Evolutionary conservation across 768 basidiomycete species (phyloP).

Genomic region (Boletus sp.): DNA sequence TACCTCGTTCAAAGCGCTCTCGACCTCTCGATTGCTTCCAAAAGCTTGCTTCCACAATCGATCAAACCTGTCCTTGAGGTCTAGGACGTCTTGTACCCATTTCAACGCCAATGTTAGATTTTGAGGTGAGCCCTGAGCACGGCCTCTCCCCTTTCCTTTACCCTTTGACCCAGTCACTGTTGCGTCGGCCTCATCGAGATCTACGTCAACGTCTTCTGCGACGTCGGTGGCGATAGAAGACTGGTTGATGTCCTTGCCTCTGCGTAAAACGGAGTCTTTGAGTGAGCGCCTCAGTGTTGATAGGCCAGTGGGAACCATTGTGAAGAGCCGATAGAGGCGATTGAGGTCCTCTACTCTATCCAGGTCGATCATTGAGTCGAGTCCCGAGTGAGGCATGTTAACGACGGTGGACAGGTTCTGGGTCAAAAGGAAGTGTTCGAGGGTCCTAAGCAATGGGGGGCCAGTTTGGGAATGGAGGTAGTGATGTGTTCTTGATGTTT

Average conservation of each 20-base stretch:
- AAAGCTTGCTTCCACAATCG: slow-evolving; percentile 68
- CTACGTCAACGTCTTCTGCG: slow-evolving; percentile 33
- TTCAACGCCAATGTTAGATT: slow-evolving; percentile 64
- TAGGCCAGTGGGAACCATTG: slow-evolving; percentile 63
- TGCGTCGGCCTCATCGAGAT: slow-evolving; percentile 35
- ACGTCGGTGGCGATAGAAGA: slow-evolving; percentile 43
- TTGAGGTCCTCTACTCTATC: slow-evolving; percentile 73
- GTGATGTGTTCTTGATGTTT: slow-evolving; percentile 79
- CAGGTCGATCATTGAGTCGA: slow-evolving; percentile 82
- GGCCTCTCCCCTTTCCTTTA: slow-evolving; percentile 57
- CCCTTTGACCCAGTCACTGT: slow-evolving; percentile 37
- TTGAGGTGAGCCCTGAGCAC: slow-evolving; percentile 37
- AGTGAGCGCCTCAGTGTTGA: slow-evolving; percentile 60
- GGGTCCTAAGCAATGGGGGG: slow-evolving; percentile 62
- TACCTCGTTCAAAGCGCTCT: slow-evolving; percentile 84
- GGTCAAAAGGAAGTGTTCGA: slow-evolving; percentile 74
- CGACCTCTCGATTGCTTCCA: slow-evolving; percentile 67
- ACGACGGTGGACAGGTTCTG: slow-evolving; percentile 76
- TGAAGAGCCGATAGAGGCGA: slow-evolving; percentile 75
- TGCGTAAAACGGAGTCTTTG: slow-evolving; percentile 63
- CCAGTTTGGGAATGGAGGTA: slow-evolving; percentile 80
- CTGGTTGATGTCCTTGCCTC: slow-evolving; percentile 81
- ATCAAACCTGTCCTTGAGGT: slow-evolving; percentile 91
- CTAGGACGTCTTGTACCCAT: slow-evolving; percentile 92
- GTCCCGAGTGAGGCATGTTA: slow-evolving; percentile 75